Base-by-base conservation (phyloP, 2,329 filamentous ascomycete genomes). In the Rhinocladiella similis region DNA sequence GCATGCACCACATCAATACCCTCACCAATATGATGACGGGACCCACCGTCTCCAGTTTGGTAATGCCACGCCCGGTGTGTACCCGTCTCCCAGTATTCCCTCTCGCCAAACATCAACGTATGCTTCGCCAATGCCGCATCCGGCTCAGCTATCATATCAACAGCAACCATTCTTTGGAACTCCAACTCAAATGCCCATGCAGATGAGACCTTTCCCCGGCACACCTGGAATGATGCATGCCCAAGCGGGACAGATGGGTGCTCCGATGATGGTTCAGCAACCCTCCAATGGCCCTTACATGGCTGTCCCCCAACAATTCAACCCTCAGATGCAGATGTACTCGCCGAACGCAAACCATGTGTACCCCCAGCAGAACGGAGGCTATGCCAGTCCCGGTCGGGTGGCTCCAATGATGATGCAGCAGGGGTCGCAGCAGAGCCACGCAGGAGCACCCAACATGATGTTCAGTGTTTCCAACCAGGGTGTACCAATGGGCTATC, bases 321-420 rank as follows among this genome's bases (percentile, higher is more conserved):
- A 81, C 49, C 87, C 87, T 33, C 89, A 91, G 65, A 88, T 93
- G 83, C 83, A 80, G 35, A 91, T 96, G 83, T 95, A 94, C 71
- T 87, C 90, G 18, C 84, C 84, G n/a, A 86, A 83, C 68, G 70
- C 89, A 75, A 75, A 89, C 77, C 81, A 91, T 83, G 80, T 86
- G 73, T 84, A 85, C 61, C 80, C 81, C 35, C 79, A 80, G 42
- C 78, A 79, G 65, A 73, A 68, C 45, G 72, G 72, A 18, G 90
- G 91, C 14, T 96, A 90, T 68, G 89, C 91, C n/a, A 97, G 93
- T 69, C 93, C 93, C 1, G 86, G 90, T 54, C 84, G 91, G 47
- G 86, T 87, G 18, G 90, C 94, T 12, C 87, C 90, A 1, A 91
- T 95, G 86, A 97, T 97, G 93, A 89, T 87, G 67, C 92, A 92